Conservation (phyloP, 805 yeast genomes). For the Ogataea minuta region DNA sequence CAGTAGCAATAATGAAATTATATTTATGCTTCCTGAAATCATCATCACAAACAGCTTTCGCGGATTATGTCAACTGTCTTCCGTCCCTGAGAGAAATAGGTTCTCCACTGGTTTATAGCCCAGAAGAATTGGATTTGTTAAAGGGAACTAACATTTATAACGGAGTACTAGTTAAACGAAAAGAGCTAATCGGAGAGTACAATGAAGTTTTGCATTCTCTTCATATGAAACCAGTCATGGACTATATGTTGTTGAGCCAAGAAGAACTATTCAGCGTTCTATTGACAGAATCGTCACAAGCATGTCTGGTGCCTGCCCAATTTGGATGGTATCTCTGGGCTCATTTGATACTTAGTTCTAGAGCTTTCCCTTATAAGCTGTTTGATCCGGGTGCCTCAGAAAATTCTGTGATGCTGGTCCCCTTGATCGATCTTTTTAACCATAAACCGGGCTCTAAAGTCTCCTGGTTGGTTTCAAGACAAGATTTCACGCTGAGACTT, state of each 20-base stretch:
- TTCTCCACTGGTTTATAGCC: slow-evolving; percentile 64
- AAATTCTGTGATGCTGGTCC: slow-evolving; percentile 56
- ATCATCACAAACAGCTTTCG: not conserved
- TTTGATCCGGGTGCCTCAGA: slow-evolving; percentile 30
- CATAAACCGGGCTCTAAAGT: slow-evolving; percentile 64
- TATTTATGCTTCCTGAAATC: slow-evolving; percentile 18
- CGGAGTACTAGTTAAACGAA: slow-evolving; percentile 45
- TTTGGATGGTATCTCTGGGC: slow-evolving; percentile 77
- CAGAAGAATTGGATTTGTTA: slow-evolving; percentile 45
- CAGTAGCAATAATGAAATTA: slow-evolving; percentile 18
- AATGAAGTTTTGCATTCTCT: slow-evolving; percentile 5
- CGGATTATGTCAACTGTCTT: slow-evolving; percentile 46
- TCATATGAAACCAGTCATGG: not conserved
- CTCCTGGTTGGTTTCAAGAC: slow-evolving; percentile 49
- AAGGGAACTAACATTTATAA: slow-evolving; percentile 62
- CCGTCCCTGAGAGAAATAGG: slow-evolving; percentile 46
- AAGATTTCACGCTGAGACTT: slow-evolving; percentile 16
- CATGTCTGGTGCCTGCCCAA: slow-evolving; percentile 18
- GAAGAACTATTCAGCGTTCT: slow-evolving; percentile 8
- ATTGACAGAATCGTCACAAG: slow-evolving; percentile 31
- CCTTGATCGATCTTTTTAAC: slow-evolving; percentile 76
- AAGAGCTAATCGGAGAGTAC: slow-evolving; percentile 56
- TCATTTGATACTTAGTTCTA: slow-evolving; percentile 62
- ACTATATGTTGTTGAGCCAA: slow-evolving; percentile 9
- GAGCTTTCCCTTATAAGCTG: slow-evolving; percentile 77